Evolutionary conservation across 2,329 filamentous ascomycete genomes (phyloP).

Genomic region (Apiospora malaysiana): DNA sequence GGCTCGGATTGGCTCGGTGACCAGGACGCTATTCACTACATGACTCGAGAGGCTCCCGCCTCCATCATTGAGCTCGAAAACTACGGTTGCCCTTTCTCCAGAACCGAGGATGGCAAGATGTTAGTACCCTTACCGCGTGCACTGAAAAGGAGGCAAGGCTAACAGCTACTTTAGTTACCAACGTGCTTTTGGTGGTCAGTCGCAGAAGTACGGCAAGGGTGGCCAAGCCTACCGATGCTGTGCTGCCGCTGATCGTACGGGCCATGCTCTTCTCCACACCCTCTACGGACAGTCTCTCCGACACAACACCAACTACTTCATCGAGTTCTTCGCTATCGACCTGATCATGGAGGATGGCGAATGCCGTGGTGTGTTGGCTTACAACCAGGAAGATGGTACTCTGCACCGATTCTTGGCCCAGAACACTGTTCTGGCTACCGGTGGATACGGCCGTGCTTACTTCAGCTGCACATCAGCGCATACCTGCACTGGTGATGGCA

Average conservation of each 20-base stretch:
- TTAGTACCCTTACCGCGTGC: slow-evolving; percentile 48
- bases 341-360: slow-evolving; percentile 97
- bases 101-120: slow-evolving; percentile 97
- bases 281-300: slow-evolving; percentile 96
- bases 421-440: slow-evolving; percentile 95
- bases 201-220: slow-evolving; percentile 92
- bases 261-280: slow-evolving; percentile 96
- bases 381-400: slow-evolving; percentile 98
- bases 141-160: slow-evolving; percentile 25
- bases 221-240: slow-evolving; percentile 98
- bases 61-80: slow-evolving; percentile 95
- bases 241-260: slow-evolving; percentile 94
- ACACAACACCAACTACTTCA: slow-evolving; percentile 99
- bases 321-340: slow-evolving; percentile 97
- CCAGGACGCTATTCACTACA: slow-evolving; percentile 98
- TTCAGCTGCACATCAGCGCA: slow-evolving; percentile 98
- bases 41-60: slow-evolving; percentile 91
- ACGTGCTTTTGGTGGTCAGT: slow-evolving; percentile 97
- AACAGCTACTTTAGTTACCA: slow-evolving; percentile 72
- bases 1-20: slow-evolving; percentile 97
- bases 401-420: slow-evolving; percentile 96
- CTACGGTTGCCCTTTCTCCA: slow-evolving; percentile 95
- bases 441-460: slow-evolving; percentile 97
- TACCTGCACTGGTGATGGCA: slow-evolving; percentile 98
- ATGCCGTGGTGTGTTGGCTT: slow-evolving; percentile 95